Conservation (phyloP, 2,329 filamentous ascomycete species). For the Aspergillus sp. region DNA sequence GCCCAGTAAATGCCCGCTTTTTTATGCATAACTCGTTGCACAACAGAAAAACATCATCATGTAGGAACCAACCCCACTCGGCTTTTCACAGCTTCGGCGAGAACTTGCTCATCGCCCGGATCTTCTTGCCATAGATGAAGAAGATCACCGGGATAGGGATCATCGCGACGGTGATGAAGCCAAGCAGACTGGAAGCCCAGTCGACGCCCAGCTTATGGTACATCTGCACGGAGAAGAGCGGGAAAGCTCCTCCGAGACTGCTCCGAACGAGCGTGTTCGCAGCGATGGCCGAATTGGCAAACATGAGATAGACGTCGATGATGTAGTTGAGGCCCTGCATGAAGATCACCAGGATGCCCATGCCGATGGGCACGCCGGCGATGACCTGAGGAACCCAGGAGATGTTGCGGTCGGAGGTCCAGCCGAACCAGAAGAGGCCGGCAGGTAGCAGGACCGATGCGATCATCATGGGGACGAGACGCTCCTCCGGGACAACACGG, state of each 20-base stretch:
- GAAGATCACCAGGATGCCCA: conserved; percentile 43
- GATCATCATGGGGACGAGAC: conserved; percentile 47
- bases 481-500: conserved; percentile 43
- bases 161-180: conserved; percentile 37
- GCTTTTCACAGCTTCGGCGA: conserved; percentile 24
- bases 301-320: conserved; percentile 40
- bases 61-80: background rate
- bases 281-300: conserved; percentile 40
- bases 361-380: conserved; percentile 43
- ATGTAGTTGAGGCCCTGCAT: conserved; percentile 42
- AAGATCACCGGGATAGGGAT: conserved; percentile 49
- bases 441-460: conserved; percentile 43
- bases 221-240: conserved; percentile 33
- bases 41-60: background rate
- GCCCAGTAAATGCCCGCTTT: background rate
- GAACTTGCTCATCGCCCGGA: conserved; percentile 48
- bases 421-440: conserved; percentile 51
- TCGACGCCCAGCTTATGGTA: conserved; percentile 35
- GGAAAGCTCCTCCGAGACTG: conserved; percentile 32
- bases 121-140: conserved; percentile 45
- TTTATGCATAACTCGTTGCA: background rate
- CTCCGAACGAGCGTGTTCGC: conserved; percentile 38
- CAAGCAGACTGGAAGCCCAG: conserved; percentile 39
- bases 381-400: conserved; percentile 48
- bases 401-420: conserved; percentile 43